Evolutionary conservation across 116 monocot genomes (phyloP).

Genomic region (Posidonia oceanica): DNA sequence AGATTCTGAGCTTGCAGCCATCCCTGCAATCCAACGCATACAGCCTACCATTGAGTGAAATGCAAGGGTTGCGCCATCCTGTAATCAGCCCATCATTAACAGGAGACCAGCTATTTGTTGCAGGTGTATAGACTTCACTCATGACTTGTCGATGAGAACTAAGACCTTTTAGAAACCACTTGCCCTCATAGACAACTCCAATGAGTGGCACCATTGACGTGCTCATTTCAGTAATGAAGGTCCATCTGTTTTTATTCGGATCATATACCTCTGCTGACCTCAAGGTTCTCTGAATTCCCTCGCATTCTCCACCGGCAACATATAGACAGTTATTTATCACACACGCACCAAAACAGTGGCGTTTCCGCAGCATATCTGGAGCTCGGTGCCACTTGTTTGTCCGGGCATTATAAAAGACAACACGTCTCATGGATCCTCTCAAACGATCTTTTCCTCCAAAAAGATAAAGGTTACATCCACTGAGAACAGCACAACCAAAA

Average conservation of each 20-base stretch:
- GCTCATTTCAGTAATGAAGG: constrained; percentile 24
- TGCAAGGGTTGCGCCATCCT: constrained; percentile 34
- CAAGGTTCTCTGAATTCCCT: constrained; percentile 27
- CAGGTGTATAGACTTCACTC: constrained; percentile 28
- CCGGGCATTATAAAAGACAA: constrained; percentile 30
- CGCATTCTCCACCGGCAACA: constrained; percentile 44
- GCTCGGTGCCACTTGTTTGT: constrained; percentile 41
- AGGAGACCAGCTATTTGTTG: constrained; percentile 21
- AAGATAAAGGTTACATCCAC: constrained; percentile 31
- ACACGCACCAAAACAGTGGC: constrained; percentile 33
- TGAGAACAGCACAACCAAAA: constrained; percentile 40
- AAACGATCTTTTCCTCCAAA: constrained; percentile 36
- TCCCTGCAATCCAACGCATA: constrained; percentile 36
- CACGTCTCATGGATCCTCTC: constrained; percentile 39
- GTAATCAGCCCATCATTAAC: constrained; percentile 22
- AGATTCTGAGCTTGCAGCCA: constrained; percentile 32
- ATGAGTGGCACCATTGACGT: constrained; percentile 29
- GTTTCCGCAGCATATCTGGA: constrained; percentile 35
- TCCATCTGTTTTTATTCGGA: constrained; percentile 27
- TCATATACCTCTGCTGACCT: constrained; percentile 31
- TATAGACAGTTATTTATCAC: constrained; percentile 26
- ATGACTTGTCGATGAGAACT: constrained; percentile 28
- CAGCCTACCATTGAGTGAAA: constrained; percentile 25
- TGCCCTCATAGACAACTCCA: constrained; percentile 28
- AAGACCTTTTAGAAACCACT: constrained; percentile 36